A percentile compares a stretch with the other conserved stretches of the same genome.
Conservation (phyloP, 1,284 basidiomycete genomes). For the Apiotrichum brassicae region DNA sequence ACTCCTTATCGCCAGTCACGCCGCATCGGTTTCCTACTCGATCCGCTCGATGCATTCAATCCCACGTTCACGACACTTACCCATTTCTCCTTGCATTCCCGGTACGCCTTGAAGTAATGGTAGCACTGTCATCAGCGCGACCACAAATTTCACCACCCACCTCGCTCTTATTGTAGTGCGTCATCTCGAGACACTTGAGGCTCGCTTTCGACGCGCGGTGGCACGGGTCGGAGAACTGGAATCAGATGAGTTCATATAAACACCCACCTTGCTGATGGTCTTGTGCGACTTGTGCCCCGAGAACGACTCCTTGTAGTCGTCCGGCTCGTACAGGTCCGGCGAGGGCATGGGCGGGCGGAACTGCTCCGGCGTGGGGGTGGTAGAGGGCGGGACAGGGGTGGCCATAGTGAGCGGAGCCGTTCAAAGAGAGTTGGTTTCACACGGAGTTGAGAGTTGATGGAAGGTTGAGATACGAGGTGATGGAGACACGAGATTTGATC, state of each 20-base stretch:
- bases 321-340: conserved; percentile 34
- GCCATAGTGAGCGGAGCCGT: conserved; percentile 27
- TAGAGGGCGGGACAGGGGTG: conserved; percentile 41
- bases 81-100: conserved; percentile 47
- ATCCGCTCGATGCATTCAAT: too few relatives aligned
- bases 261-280: conserved; percentile 29
- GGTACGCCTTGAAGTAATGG: conserved; percentile 45
- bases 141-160: too few relatives aligned
- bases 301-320: conserved; percentile 43
- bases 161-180: conserved; percentile 46
- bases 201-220: conserved; percentile 42
- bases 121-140: conserved; percentile 30
- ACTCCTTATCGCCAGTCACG: too few relatives aligned
- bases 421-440: neutral
- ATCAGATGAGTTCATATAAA: conserved; percentile 3
- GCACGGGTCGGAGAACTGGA: conserved; percentile 44
- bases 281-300: conserved; percentile 21
- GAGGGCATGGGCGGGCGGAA: conserved; percentile 33
- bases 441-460: too few relatives aligned
- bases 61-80: conserved; percentile 17
- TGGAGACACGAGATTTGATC: too few relatives aligned
- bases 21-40: neutral
- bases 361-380: conserved; percentile 27
- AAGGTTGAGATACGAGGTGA: too few relatives aligned
- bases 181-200: conserved; percentile 42